phyloP scores from a whole-genome alignment of 2,329 filamentous ascomycete genomes.

The Alternaria sp. region DNA sequence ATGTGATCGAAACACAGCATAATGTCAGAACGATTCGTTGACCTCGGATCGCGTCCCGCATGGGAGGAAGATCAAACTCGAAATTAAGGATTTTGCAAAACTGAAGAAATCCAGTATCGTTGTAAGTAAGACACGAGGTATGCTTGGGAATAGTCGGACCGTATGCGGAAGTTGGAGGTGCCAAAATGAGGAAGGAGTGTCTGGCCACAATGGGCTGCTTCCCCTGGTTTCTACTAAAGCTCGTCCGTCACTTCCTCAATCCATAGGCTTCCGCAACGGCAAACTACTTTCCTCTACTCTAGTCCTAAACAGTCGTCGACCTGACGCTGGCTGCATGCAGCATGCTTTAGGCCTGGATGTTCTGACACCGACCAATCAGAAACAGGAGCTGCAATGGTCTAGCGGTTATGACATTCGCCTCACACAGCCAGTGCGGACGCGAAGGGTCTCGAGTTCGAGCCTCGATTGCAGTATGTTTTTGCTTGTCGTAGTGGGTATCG shows the following conservation, averaged over 20 bases:
- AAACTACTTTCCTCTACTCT: not conserved
- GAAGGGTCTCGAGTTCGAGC: conserved; percentile 12
- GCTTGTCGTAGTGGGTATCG: not conserved
- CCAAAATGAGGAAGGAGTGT: no score
- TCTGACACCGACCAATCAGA: not conserved
- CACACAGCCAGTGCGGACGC: conserved; percentile 5
- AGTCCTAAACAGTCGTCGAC: not conserved
- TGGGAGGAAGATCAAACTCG: no score
- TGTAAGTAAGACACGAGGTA: no score
- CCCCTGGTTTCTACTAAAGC: not conserved
- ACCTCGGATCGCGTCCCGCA: no score
- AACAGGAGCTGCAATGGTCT: conserved; percentile 11
- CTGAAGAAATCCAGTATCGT: no score
- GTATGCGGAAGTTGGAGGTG: no score
- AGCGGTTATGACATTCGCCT: conserved; percentile 17
- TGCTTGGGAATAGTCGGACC: no score
- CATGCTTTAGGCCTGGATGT: not conserved
- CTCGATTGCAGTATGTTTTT: conserved; percentile 17
- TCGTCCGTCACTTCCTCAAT: not conserved
- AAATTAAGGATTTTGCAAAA: no score
- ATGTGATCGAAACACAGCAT: no score
- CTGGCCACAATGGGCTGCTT: no score
- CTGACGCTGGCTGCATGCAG: not conserved
- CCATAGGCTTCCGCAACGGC: not conserved
- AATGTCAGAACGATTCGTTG: no score